Base-by-base conservation (phyloP, 257 asterid genomes). In the Nicotiana benthamiana region DNA sequence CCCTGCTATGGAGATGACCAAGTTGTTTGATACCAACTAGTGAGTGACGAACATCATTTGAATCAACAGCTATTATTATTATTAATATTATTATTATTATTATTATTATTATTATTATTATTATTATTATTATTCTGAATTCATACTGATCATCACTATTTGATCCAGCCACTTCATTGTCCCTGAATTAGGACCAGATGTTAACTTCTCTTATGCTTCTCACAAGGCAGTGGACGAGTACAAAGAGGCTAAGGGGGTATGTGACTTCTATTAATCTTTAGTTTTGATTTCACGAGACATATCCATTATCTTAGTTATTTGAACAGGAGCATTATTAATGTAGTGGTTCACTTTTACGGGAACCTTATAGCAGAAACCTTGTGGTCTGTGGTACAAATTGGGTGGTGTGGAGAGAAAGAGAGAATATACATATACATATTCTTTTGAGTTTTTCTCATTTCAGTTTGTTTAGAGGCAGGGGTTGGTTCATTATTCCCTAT, bases 1-100 rank as follows among this genome's bases (percentile, higher is more conserved):
- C 63, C 99, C 99, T 59, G 99, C 99, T 80, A 95, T 95, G 99
- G 99, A 95, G 79, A 95, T 95, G 99, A 95, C 99, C 89, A 95
- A 95, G 95, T 95, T 98, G 98, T 95, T 95, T 28, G 99, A 95
- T 82, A 95, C 99, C 88, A 95, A 95, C 93, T 95, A 95, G 99
- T 95, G 85, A 95, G 98, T 76, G 30, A 20, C 40, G 18, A 34
- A 52, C 4, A 15, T 52, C 57, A 13, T 15, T 4, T 52, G 7
- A 52, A 52, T 56, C 27, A 7, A 56, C 62, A 18, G 1, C 1
- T 56, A 18, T 53, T 53, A 17, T 17, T 16, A 53, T 18, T 56
- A 7, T 56, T 57, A n/a, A 1, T 56, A 18, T 53, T 53, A 17
- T 17, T 16, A 53, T 18, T 56, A 7, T 56, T 57, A n/a, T 6